Evolutionary conservation across 1,139 yeast species (phyloP).

Genomic region (Candida sp.): DNA sequence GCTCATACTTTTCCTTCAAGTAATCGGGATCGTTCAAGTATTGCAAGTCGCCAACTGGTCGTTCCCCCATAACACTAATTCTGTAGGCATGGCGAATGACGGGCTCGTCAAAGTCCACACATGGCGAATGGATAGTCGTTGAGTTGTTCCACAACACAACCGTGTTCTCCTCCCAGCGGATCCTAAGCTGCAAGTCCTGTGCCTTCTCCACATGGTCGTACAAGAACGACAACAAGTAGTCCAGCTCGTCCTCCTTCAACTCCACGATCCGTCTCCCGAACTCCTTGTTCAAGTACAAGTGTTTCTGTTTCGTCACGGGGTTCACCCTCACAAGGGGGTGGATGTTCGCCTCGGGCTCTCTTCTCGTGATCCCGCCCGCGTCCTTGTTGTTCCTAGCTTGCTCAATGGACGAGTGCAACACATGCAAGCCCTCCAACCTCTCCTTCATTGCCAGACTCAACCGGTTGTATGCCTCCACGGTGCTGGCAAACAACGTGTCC

Average conservation of each 20-base stretch:
- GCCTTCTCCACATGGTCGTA: constrained; percentile 30
- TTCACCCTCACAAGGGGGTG: constrained; percentile 32
- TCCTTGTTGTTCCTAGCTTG: constrained; percentile 24
- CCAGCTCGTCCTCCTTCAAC: constrained; percentile 31
- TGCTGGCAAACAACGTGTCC: constrained; percentile 38
- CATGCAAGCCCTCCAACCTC: constrained; percentile 29
- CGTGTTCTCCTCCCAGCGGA: constrained; percentile 55
- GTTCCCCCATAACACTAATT: constrained; percentile 28
- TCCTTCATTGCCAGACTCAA: constrained; percentile 30
- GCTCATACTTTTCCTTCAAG: constrained; percentile 15
- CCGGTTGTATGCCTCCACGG: constrained; percentile 34
- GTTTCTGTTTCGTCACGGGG: constrained; percentile 29
- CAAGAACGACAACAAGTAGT: constrained; percentile 25
- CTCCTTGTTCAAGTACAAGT: constrained; percentile 27
- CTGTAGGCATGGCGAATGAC: constrained; percentile 27
- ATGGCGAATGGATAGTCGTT: constrained; percentile 25
- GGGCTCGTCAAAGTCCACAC: constrained; percentile 26
- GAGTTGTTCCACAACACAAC: constrained; percentile 30
- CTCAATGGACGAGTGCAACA: constrained; percentile 27
- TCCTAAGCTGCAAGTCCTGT: constrained; percentile 60
- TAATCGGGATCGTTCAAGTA: constrained; percentile 21
- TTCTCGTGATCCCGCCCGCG: constrained; percentile 27
- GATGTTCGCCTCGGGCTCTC: constrained; percentile 30
- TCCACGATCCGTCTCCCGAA: constrained; percentile 30
- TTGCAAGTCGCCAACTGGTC: constrained; percentile 25